phyloP scores from a whole-genome alignment of 1,284 basidiomycete genomes.

The Athelia psychrophila region DNA sequence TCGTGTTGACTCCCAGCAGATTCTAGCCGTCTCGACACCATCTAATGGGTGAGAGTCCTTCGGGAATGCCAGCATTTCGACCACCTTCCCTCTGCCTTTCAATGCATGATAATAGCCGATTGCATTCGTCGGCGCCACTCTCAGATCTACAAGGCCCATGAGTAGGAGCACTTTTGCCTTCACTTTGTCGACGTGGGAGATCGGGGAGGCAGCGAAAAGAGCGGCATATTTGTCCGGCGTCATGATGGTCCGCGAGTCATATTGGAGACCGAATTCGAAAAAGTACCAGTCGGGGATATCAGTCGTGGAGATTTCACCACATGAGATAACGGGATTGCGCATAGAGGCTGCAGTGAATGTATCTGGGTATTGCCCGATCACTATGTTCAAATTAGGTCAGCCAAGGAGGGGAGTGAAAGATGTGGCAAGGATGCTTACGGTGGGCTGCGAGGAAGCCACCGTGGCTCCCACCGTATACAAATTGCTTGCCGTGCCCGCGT shows the following conservation, averaged over 20 bases:
- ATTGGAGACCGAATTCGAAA: conserved; percentile 52
- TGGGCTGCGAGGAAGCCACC: conserved; percentile 69
- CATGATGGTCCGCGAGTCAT: conserved; percentile 31
- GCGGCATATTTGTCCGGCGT: conserved; percentile 40
- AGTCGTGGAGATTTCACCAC: conserved; percentile 49
- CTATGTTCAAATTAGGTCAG: conserved; percentile 26
- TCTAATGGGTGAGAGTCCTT: conserved; percentile 64
- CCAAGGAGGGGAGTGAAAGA: conserved; percentile 1
- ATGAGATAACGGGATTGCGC: conserved; percentile 70
- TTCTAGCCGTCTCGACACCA: conserved; percentile 53
- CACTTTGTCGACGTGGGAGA: conserved; percentile 50
- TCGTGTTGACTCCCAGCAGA: conserved; percentile 45
- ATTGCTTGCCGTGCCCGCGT: conserved; percentile 45
- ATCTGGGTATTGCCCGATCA: conserved; percentile 62
- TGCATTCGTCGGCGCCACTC: conserved; percentile 66
- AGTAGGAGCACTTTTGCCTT: conserved; percentile 54
- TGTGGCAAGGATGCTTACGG: conserved; percentile 34
- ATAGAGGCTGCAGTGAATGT: conserved; percentile 60
- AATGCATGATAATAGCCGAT: conserved; percentile 63
- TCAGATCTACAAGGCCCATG: conserved; percentile 57
- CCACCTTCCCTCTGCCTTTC: conserved; percentile 41
- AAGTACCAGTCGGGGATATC: conserved; percentile 79
- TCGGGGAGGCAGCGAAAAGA: conserved; percentile 55
- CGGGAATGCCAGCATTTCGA: conserved; percentile 61
- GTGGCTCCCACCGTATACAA: conserved; percentile 68